Evolutionary conservation across 768 basidiomycete species (phyloP), one percentile per base, ranked within the genome.

Genomic region (Hygrophorus russula): DNA sequence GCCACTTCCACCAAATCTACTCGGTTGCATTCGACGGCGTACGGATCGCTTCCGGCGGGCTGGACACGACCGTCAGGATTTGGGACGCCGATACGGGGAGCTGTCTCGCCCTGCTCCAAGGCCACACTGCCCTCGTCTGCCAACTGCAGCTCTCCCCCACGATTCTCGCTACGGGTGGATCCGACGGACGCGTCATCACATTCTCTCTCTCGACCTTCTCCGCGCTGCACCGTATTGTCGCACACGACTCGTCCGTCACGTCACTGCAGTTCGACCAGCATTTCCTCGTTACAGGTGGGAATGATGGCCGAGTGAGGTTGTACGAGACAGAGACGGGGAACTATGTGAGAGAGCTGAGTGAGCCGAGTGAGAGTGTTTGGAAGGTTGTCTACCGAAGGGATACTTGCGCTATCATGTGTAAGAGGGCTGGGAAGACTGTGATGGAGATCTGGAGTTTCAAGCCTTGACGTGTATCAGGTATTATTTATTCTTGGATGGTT

Each of bases 81-180:
- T 98, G 94, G 94, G 79, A 84, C 49, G 83, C 87, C 0, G 65
- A 71, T 8, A 81, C 82, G 32, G 93, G 93, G 90, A 67, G 79
- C 44, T 94, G 91, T 56, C 55, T 81, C 8, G 92, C 91, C 1
- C 73, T 92, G 13, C 70, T 97, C 0, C 85, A 89, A 62, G 91
- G 87, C 3, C 93, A 97, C 61, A 91, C 88, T 0, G 82, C 87
- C 1, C 82, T 97, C 42, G 89, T 97, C 24, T 93, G 90, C 51
- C 87, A 92, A 55, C 68, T 97, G 7, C 88, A 91, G 54, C 74
- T 93, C 36, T 77, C 76, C 6, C 74, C 78, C 19, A 67, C 55
- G 14, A 49, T 79, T 36, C 78, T 92, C 46, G 79, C 80, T 20
- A 91, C 90, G 0, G 89, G 87, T 41, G 85, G 83, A 4, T 88